Evolutionary conservation across 2,329 filamentous ascomycete genomes (phyloP), one percentile per base, ranked within the genome.

Genomic region (Emergomyces pasteurianus): DNA sequence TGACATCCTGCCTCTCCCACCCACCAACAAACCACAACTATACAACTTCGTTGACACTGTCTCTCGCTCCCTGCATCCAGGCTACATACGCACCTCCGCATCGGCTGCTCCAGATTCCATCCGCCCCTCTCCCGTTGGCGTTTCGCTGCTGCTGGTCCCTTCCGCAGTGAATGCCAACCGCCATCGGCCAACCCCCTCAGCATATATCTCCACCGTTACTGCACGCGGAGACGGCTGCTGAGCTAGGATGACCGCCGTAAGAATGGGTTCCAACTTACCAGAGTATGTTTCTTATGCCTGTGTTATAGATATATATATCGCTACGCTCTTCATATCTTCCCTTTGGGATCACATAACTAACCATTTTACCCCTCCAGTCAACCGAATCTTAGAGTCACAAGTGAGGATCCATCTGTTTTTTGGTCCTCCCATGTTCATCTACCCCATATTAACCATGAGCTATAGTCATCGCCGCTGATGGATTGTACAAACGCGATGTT

Each of bases 401-500:
- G 92, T 96, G 84, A 72, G 77, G 66, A 62, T 67, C 71, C 58
- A 72, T 65, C 47, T 58, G 63, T 67, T 67, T 62, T 61, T 52
- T 62, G 61, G 61, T 63, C 67, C 63, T 63, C 62, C 62, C 58
- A 60, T 47, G 62, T 21, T 47, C 5, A 54, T 23, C 55, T 50
- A 50, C 26, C 31, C 31, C 16, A 34, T 60, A 42, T 28, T 58
- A 57, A 57, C 50, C 47, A 31, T 49, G 36, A 59, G 42, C 56
- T 69, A 68, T 75, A 97, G 94, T 99, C 79, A 96, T 99, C 80
- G 94, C 94, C 69, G 94, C 94, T 69, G 94, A 99, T 82, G 94
- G 94, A 63, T 82, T 99, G 67, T 97, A 96, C 82, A 99, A 97
- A 81, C 87, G 94, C 78, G 94, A 99, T 89, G 92, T 99, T 64